Percentiles rank a stretch among this genome's conserved stretches.
Conservation (phyloP, 768 basidiomycete species). For the Collybiopsis luxurians region DNA sequence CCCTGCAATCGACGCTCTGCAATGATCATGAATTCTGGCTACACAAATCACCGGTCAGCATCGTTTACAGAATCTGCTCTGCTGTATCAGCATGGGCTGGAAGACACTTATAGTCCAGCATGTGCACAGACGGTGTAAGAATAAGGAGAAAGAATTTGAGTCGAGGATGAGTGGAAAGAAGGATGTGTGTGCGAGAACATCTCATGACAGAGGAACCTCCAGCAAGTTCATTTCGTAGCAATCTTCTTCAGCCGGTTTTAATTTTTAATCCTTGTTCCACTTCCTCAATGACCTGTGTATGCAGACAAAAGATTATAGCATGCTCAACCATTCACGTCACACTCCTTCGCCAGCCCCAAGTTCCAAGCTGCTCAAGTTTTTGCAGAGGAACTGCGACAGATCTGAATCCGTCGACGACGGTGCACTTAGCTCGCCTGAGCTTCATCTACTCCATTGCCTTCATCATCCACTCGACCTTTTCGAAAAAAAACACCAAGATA, state of each 20-base stretch:
- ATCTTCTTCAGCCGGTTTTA: background rate
- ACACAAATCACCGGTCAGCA: too few species aligned
- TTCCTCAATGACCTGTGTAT: background rate
- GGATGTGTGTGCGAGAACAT: too few species aligned
- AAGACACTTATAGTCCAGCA: too few species aligned
- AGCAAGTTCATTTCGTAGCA: conserved; percentile 5
- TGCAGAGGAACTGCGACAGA: conserved; percentile 63
- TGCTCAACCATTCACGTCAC: conserved; percentile 42
- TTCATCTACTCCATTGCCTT: conserved; percentile 26
- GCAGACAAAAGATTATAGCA: conserved; percentile 33
- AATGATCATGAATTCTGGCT: too few species aligned
- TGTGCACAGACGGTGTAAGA: too few species aligned
- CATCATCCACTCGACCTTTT: conserved; percentile 22
- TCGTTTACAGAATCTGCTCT: too few species aligned
- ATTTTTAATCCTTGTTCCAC: background rate
- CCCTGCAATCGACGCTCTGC: too few species aligned
- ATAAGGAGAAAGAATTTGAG: too few species aligned
- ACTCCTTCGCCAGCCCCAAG: conserved; percentile 38
- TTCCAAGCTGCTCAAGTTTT: conserved; percentile 65
- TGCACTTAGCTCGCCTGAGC: conserved; percentile 36
- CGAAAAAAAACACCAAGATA: conserved; percentile 34
- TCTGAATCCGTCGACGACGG: conserved; percentile 51
- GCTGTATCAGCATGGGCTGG: too few species aligned
- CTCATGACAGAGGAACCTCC: too few species aligned
- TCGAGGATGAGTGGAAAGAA: too few species aligned